Evolutionary conservation across 1,284 basidiomycete genomes (phyloP).

Genomic region (Tranzscheliella williamsii): DNA sequence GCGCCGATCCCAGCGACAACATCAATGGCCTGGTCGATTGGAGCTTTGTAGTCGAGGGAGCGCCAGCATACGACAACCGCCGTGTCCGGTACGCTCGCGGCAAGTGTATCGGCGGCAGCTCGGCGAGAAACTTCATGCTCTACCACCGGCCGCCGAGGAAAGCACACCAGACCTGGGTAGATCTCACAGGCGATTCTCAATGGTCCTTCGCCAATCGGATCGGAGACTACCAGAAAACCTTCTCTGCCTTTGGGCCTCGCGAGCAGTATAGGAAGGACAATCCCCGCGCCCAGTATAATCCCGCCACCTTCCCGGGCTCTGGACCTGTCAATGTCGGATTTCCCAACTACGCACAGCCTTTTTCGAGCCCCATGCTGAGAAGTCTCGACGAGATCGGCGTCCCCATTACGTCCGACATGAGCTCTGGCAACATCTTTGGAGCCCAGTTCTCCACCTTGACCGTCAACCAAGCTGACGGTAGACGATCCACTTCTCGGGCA

Average conservation of each 20-base stretch:
- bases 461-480: slow-evolving; percentile 20
- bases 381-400: slow-evolving; percentile 39
- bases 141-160: slow-evolving; percentile 35
- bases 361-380: slow-evolving; percentile 30
- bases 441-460: slow-evolving; percentile 51
- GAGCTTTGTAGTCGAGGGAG: slow-evolving; percentile 31
- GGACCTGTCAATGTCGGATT: slow-evolving; percentile 38
- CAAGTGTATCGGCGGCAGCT: slow-evolving; percentile 44
- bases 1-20: slow-evolving; percentile 9
- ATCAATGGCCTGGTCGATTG: slow-evolving; percentile 30
- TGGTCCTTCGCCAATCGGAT: slow-evolving; percentile 36
- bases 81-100: slow-evolving; percentile 39
- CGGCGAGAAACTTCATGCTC: slow-evolving; percentile 46
- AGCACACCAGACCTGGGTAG: slow-evolving; percentile 33
- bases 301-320: slow-evolving; percentile 21
- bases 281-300: slow-evolving; percentile 32
- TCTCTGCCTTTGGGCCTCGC: slow-evolving; percentile 31
- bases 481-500: slow-evolving; percentile 35
- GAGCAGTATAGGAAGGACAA: slow-evolving; percentile 25
- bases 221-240: slow-evolving; percentile 35
- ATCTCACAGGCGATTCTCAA: slow-evolving; percentile 32
- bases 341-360: slow-evolving; percentile 44
- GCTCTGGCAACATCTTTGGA: slow-evolving; percentile 50
- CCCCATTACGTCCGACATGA: slow-evolving; percentile 40
- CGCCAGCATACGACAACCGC: slow-evolving; percentile 33